Evolutionary conservation across 169 alveolate species (phyloP), one percentile per base, ranked within the genome.

Genomic region (Plasmodium chabaudi): DNA sequence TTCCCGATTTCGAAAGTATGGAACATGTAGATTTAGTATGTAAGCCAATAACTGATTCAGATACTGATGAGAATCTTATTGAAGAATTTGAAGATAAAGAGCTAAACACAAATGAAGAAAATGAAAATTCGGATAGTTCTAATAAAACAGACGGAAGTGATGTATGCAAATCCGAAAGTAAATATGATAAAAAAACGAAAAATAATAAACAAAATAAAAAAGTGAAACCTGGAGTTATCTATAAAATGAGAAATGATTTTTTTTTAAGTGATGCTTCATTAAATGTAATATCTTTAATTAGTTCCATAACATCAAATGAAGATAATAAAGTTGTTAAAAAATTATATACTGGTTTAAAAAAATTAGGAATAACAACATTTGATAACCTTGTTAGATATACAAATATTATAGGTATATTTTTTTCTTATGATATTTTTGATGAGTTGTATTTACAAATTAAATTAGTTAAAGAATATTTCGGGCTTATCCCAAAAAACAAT

Each of bases 401-500:
- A 0, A 82, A 82, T 42, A 82, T 82, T 82, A 57, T 82, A 82
- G 90, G 86, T 39, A 67, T 82, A 6, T 82, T 82, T 68, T 82
- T 82, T 19, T 51, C 90, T 10, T 82, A 82, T 47, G 90, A 82
- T 46, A 82, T 82, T 68, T 82, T 82, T 65, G 90, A 82, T 82
- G 90, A 82, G 67, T 68, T 82, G 59, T 82, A 82, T 57, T 68
- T 82, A 69, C 90, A 82, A 69, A 82, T 82, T 42, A 82, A 82
- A 55, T 23, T 82, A 57, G 56, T 82, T 17, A 65, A 69, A 9
- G 90, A 82, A 68, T 82, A 55, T 68, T 82, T 68, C 1, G 72
- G 63, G 1, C 87, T 73, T 15, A 21, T 17, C 12, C 15, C 42
- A 51, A 42, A 19, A 46, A 44, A 53, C 47, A 17, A 69, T 23